These are phyloP conservation scores for Aspergillus sojae DNA, from an alignment of 2,329 filamentous ascomycete species.

Conservation along the genomic window DNA sequence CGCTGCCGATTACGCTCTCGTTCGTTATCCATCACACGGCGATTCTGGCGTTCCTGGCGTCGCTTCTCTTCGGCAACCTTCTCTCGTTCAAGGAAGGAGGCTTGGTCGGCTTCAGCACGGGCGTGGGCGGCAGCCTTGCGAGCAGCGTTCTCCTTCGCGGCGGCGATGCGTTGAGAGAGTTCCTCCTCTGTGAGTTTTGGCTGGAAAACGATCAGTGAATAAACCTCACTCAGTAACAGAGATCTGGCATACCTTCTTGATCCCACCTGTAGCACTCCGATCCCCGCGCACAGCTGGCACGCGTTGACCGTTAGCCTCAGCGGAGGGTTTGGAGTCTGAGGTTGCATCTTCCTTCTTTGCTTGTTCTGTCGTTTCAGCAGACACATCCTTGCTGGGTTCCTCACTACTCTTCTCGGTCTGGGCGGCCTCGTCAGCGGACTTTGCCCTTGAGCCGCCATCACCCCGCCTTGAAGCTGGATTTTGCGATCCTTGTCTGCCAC, in stretches of 20 bases:
- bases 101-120: conserved; percentile 68
- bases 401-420: conserved; percentile 17
- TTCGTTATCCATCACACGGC: conserved; percentile 64
- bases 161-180: conserved; percentile 62
- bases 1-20: conserved; percentile 62
- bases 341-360: conserved; percentile 21
- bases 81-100: conserved; percentile 66
- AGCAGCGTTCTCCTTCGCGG: conserved; percentile 64
- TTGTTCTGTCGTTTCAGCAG: conserved; percentile 16
- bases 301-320: conserved; percentile 29
- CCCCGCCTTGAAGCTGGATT: conserved; percentile 23
- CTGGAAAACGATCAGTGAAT: conserved; percentile 39
- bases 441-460: conserved; percentile 22
- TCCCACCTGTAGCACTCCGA: conserved; percentile 56
- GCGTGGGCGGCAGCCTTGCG: conserved; percentile 63
- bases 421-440: conserved; percentile 16
- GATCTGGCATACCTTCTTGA: conserved; percentile 44
- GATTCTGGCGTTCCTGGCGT: conserved; percentile 53
- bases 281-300: conserved; percentile 57
- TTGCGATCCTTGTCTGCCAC: conserved; percentile 21
- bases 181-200: conserved; percentile 68
- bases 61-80: conserved; percentile 58
- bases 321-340: conserved; percentile 16
- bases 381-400: conserved; percentile 19
- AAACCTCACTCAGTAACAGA: no score